These are phyloP conservation scores for Colletotrichum caudatum DNA, from an alignment of 2,329 filamentous ascomycete genomes.

Conservation along the genomic window DNA sequence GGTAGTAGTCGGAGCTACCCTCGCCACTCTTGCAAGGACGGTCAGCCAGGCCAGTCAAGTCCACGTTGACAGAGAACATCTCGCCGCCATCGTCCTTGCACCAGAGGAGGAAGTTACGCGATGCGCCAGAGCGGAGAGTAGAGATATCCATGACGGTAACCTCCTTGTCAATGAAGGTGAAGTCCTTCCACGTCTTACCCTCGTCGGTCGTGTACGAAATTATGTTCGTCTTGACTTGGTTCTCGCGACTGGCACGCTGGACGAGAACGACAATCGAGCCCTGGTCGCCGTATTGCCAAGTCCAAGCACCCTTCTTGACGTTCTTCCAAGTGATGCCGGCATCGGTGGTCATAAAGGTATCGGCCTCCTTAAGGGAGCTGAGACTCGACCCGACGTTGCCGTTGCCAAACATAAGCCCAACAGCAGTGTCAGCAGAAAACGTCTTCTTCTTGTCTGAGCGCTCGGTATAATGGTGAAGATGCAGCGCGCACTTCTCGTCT, in stretches of 20 bases:
- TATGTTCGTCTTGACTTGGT: conserved; percentile 73
- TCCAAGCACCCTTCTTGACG: conserved; percentile 88
- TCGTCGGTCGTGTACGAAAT: conserved; percentile 85
- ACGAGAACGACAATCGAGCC: conserved; percentile 93
- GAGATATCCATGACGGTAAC: conserved; percentile 84
- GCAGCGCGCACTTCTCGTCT: conserved; percentile 80
- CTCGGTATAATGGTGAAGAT: conserved; percentile 97
- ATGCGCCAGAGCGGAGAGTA: conserved; percentile 88
- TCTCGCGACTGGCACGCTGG: conserved; percentile 75
- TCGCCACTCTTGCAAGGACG: conserved; percentile 78
- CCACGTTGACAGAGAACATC: conserved; percentile 82
- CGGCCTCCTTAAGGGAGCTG: conserved; percentile 74
- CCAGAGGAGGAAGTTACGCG: conserved; percentile 94
- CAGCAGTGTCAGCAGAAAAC: conserved; percentile 87
- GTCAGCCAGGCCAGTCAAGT: conserved; percentile 86
- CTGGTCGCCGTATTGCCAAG: conserved; percentile 96
- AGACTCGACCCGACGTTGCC: conserved; percentile 88
- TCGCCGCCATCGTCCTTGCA: conserved; percentile 68
- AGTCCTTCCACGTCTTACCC: conserved; percentile 82
- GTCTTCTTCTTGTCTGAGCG: conserved; percentile 84
- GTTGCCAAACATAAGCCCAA: conserved; percentile 90
- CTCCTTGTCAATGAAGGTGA: conserved; percentile 77
- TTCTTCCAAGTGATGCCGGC: conserved; percentile 90
- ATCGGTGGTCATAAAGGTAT: conserved; percentile 92
- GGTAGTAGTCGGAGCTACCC: conserved; percentile 71